Conservation (phyloP, 495 filamentous ascomycete species). For the Lasiosphaeris hirsuta region DNA sequence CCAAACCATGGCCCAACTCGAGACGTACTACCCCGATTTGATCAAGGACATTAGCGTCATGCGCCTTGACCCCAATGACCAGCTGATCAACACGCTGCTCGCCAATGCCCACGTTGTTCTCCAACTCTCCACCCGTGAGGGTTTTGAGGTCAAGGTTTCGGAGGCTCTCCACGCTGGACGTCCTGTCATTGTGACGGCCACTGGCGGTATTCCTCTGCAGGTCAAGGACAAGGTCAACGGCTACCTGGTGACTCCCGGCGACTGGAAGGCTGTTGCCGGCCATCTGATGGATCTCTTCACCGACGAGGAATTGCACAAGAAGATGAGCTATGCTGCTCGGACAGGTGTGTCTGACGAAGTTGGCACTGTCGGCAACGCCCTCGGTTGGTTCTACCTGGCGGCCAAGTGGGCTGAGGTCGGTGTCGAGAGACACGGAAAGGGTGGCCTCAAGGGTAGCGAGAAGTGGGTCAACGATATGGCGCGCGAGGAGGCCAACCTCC, state of each 20-base stretch:
- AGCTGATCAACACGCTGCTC: constrained; percentile 77
- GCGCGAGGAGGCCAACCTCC: constrained; percentile 59
- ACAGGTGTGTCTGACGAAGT: constrained; percentile 77
- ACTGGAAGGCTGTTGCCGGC: constrained; percentile 67
- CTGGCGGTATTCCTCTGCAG: constrained; percentile 81
- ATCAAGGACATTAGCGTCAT: constrained; percentile 65
- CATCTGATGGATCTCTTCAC: constrained; percentile 69
- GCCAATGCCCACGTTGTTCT: constrained; percentile 69
- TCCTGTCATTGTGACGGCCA: constrained; percentile 73
- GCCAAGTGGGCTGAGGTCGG: constrained; percentile 54
- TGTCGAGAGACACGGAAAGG: constrained; percentile 35
- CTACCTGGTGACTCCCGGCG: constrained; percentile 71
- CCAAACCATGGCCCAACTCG: constrained; percentile 62
- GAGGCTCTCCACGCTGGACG: constrained; percentile 84
- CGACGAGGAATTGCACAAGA: constrained; percentile 57
- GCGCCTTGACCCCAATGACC: constrained; percentile 74
- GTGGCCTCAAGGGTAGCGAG: constrained; percentile 43
- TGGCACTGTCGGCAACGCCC: constrained; percentile 73
- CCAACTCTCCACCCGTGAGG: constrained; percentile 80
- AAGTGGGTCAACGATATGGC: constrained; percentile 80
- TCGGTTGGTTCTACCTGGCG: constrained; percentile 75
- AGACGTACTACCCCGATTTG: constrained; percentile 50
- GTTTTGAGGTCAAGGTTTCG: constrained; percentile 87
- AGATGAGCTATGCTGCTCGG: constrained; percentile 65
- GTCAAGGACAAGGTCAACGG: constrained; percentile 70